Evolutionary conservation across 1,284 basidiomycete genomes (phyloP).

Genomic region (Pseudozyma sp.): DNA sequence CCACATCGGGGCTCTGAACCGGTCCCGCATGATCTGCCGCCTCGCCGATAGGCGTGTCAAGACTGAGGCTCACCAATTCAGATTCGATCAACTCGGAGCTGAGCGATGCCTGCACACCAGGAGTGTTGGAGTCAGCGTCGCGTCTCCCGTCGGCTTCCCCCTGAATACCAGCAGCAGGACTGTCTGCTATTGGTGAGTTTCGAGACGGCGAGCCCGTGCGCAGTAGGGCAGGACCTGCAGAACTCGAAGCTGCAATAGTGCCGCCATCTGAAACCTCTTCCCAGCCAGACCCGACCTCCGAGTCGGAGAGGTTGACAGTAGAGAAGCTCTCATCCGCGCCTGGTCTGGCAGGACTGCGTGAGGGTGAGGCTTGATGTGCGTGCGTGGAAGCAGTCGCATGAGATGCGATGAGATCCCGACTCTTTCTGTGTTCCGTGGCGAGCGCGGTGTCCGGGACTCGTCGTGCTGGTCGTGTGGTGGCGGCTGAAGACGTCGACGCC

Average conservation of each 20-base stretch:
- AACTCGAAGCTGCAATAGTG: slow-evolving; percentile 33
- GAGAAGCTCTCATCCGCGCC: slow-evolving; percentile 45
- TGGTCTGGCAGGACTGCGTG: slow-evolving; percentile 15
- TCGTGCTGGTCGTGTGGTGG: slow-evolving; percentile 25
- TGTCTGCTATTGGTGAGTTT: neutral
- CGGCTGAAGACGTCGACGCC: slow-evolving; percentile 36
- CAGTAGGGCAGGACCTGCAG: slow-evolving; percentile 5
- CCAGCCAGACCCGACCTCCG: slow-evolving; percentile 46
- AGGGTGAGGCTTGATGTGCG: neutral
- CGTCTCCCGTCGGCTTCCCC: neutral
- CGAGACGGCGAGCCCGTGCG: slow-evolving; percentile 18
- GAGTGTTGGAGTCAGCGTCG: neutral
- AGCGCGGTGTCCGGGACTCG: slow-evolving; percentile 1
- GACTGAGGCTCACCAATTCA: slow-evolving; percentile 20
- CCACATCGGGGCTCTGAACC: neutral
- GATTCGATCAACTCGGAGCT: slow-evolving; percentile 10
- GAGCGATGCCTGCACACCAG: slow-evolving; percentile 1
- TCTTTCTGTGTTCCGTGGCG: neutral
- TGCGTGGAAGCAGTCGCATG: neutral
- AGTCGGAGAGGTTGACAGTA: slow-evolving; percentile 36
- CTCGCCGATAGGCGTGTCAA: slow-evolving; percentile 18
- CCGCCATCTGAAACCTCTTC: slow-evolving; percentile 55
- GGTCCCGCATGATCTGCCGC: neutral
- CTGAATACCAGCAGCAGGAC: neutral
- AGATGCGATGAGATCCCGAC: slow-evolving; percentile 15